Evolutionary conservation across 208 protist genomes (phyloP).

Genomic region (Porcisia deanei): DNA sequence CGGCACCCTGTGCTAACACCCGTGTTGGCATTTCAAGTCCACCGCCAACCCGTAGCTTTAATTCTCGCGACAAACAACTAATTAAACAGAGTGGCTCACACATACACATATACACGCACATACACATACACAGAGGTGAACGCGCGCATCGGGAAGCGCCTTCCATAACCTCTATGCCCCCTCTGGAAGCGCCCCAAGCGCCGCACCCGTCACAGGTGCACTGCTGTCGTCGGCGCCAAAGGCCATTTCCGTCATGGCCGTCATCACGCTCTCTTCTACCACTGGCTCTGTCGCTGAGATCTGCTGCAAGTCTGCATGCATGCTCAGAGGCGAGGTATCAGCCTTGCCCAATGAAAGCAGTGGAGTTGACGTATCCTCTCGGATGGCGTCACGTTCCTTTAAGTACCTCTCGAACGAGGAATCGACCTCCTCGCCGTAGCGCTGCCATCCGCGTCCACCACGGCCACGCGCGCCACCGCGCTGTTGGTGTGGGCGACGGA

Average conservation of each 20-base stretch:
- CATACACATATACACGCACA: background rate
- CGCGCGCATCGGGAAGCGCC: background rate
- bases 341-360: background rate
- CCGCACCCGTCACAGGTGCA: constrained; percentile 12
- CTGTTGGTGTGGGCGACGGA: constrained; percentile 17
- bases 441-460: constrained; percentile 30
- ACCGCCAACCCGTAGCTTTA: no score
- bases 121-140: background rate
- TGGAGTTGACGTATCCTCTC: constrained; percentile 4
- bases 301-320: constrained; percentile 7
- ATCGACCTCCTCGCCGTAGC: constrained; percentile 45
- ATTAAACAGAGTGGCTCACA: background rate
- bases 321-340: background rate
- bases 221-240: constrained; percentile 27
- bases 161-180: constrained; percentile 5
- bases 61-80: no score
- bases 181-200: constrained; percentile 19
- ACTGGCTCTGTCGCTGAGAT: background rate
- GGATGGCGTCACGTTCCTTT: constrained; percentile 36
- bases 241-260: constrained; percentile 19
- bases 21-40: no score
- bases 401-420: constrained; percentile 60
- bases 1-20: no score
- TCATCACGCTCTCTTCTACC: background rate
- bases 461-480: constrained; percentile 41